Base-by-base conservation (phyloP, 768 basidiomycete species). In the Steccherinum ochraceum region DNA sequence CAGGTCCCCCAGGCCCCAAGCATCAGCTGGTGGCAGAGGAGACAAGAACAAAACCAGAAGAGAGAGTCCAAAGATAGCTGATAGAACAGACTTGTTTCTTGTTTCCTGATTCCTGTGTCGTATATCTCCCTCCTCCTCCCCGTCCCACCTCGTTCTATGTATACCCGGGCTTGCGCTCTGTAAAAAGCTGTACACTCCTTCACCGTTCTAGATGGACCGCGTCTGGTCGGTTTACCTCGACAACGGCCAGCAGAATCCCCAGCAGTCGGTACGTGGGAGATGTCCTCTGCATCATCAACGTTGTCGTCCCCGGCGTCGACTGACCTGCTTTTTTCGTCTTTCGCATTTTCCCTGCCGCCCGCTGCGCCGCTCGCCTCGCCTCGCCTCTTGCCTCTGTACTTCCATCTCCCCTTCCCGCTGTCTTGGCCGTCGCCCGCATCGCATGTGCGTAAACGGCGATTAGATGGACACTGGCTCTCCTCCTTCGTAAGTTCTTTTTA, bases 211-310 rank as follows among this genome's bases (percentile, higher is more conserved):
- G 59, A 79, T 79, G 76, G 73, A 79, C 56, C 70, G 75, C 23
- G 67, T 77, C 48, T 79, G 79, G 77, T 78, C 76, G 24, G 73
- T 71, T 10, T 80, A 80, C 59, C 71, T 79, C 16, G 43, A 45
- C 3, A 46, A 47, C 46, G 5, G 16, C 24, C 44, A 52, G 4
- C 39, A 40, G 23, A 27, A 49, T 56, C 21, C 53, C 54, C 18
- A 19, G 40, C 54, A 35, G 16, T 23, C 19, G 52, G 57, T 59
- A 52, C 56, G 58, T 23, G 56, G 46, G 61, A 60, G 55, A 30
- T 23, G 35, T 10, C 42, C 20, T 16, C 24, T 26, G 51, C n/a
- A n/a, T n/a, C n/a, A n/a, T n/a, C n/a, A n/a, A n/a, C n/a, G n/a
- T n/a, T n/a, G n/a, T n/a, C n/a, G n/a, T n/a, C n/a, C n/a, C n/a